Evolutionary conservation across 495 filamentous ascomycete genomes (phyloP), one percentile per base, ranked within the genome.

Genomic region (Penicillium canariense): DNA sequence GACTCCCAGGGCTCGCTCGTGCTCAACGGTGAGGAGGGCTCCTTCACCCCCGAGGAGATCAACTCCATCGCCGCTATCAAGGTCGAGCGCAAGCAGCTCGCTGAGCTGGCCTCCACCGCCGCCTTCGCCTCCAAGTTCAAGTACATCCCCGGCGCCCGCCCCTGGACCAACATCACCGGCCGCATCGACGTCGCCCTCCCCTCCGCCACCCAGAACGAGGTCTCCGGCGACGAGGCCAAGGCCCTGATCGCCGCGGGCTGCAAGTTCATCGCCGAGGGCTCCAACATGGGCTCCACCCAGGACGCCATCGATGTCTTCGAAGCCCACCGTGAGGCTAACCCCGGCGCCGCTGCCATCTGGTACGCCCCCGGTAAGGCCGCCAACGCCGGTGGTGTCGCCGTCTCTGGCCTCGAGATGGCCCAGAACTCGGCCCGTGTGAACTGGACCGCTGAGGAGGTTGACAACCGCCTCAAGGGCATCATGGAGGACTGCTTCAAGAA

Each of bases 261-360:
- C 60, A 84, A 85, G 69, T 96, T 93, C 81, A 84, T 97, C 63
- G 94, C 94, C 52, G 94, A 98, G 76, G 94, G 94, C 23, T 92
- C 87, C 75, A 98, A 98, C 81, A 98, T 98, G 93, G 94, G 94
- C 50, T 97, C 90, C 78, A 96, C 92, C 43, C 91, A 93, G 77
- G 91, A 87, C 55, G 94, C 94, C 59, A 97, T 98, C 72, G 85
- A 96, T 61, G 80, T 89, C 56, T 98, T 97, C 73, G 94, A 98
- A 82, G 87, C 83, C 25, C 71, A 84, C 70, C 83, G 94, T 48
- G 82, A 83, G 62, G 79, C 78, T 62, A 87, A 88, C 74, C 77
- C 82, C 68, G 84, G 82, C 47, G 75, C 68, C 23, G 69, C 79
- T 10, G 85, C 88, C 60, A 88, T 96, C 69, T 98, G 94, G 94